phyloP scores from a whole-genome alignment of 441 rosid species.

The Hypseocharis bilobata region DNA sequence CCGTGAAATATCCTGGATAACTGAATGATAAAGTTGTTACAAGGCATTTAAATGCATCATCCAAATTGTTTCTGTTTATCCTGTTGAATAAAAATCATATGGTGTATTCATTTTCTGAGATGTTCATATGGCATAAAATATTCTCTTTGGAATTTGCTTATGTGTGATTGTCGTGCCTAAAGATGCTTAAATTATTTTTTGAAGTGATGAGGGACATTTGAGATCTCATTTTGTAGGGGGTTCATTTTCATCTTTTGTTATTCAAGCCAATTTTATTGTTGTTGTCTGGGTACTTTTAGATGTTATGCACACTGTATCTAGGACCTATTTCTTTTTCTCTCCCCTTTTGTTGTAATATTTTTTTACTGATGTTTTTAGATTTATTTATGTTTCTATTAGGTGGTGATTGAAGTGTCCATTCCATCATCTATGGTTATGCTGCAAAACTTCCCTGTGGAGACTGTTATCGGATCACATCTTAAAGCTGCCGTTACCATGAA shows the following conservation, averaged over 20 bases:
- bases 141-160: too few species aligned
- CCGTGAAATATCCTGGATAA: too few species aligned
- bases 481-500: conserved; percentile 78
- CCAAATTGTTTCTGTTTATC: too few species aligned
- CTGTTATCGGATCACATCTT: conserved; percentile 72
- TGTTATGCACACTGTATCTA: background rate
- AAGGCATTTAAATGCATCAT: too few species aligned
- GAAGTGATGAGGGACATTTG: background rate
- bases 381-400: conserved; percentile 32
- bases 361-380: background rate
- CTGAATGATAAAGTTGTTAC: too few species aligned
- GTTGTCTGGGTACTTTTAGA: background rate
- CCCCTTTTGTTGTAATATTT: background rate
- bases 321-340: background rate
- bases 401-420: conserved; percentile 66
- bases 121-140: too few species aligned
- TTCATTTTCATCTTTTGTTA: background rate
- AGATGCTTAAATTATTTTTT: background rate
- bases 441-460: conserved; percentile 74
- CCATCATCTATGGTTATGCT: conserved; percentile 75
- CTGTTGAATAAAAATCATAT: background rate
- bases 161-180: too few species aligned
- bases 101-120: background rate
- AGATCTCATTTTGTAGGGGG: background rate
- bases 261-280: background rate